Percentiles rank a stretch among this genome's conserved stretches.
These are phyloP conservation scores for Pachysandra terminalis DNA, from an alignment of 164 flowering plant species.

Conservation along the genomic window DNA sequence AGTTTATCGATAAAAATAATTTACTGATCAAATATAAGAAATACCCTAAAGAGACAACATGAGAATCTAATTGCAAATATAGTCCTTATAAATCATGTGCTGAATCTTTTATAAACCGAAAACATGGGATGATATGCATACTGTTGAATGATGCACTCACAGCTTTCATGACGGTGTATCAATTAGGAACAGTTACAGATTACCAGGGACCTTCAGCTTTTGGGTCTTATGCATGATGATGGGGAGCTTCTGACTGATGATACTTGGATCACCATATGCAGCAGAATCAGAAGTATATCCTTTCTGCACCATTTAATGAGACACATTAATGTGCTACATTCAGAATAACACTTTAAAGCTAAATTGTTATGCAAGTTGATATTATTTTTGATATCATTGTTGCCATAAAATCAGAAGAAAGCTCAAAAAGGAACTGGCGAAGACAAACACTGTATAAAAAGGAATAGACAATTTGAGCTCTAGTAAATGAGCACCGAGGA, in stretches of 20 bases:
- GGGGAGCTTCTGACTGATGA: slow-evolving; percentile 71
- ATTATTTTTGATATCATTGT: too few species aligned
- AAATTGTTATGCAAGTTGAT: too few species aligned
- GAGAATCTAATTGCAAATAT: background rate
- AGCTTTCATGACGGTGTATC: slow-evolving; percentile 5
- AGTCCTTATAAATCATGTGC: background rate
- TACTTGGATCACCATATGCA: slow-evolving; percentile 73
- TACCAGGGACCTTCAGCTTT: slow-evolving; percentile 54
- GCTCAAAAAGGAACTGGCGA: too few species aligned
- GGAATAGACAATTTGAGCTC: background rate
- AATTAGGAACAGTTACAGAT: slow-evolving; percentile 17
- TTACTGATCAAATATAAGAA: background rate
- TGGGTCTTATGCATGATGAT: slow-evolving; percentile 66
- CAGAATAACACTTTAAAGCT: background rate
- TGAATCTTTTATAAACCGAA: too few species aligned
- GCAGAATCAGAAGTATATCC: slow-evolving; percentile 82
- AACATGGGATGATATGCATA: background rate
- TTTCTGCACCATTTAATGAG: slow-evolving; percentile 56
- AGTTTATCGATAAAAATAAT: background rate
- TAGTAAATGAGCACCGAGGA: background rate
- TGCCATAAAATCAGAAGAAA: too few species aligned
- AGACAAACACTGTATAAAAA: too few species aligned
- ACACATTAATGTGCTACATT: slow-evolving; percentile 3
- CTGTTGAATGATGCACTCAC: background rate
- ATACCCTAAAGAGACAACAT: background rate